Conservation (phyloP, 208 protist genomes). For the Trypanosoma scelopori region DNA sequence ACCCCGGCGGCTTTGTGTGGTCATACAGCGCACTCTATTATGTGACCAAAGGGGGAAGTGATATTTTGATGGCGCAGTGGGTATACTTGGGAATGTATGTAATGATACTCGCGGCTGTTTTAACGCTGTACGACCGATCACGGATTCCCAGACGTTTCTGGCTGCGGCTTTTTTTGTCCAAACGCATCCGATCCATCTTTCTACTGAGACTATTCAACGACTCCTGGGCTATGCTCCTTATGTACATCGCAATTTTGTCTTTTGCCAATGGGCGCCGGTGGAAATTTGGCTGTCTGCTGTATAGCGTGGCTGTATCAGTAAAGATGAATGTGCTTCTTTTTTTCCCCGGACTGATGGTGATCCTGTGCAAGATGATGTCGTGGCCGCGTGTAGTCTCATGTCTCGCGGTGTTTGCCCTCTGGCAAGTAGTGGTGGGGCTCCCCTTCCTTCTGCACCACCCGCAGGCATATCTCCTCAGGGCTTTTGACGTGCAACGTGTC, state of each 20-base stretch:
- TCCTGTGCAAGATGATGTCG: constrained; percentile 52
- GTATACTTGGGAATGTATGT: constrained; percentile 80
- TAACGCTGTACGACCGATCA: constrained; percentile 44
- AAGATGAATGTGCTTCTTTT: constrained; percentile 97
- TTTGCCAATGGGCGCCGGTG: constrained; percentile 46
- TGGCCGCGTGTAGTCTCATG: constrained; percentile 60
- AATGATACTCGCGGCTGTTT: constrained; percentile 41
- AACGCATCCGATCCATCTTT: constrained; percentile 85
- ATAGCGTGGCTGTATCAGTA: constrained; percentile 89
- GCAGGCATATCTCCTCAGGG: constrained; percentile 45
- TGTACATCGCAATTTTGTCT: constrained; percentile 58
- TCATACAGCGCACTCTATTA: constrained; percentile 78
- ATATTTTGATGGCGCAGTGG: constrained; percentile 69
- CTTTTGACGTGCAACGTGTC: constrained; percentile 69
- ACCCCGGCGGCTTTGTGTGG: constrained; percentile 90
- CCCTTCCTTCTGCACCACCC: constrained; percentile 65
- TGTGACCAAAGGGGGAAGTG: constrained; percentile 67
- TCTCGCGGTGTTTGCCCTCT: constrained; percentile 43
- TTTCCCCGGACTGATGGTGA: constrained; percentile 82
- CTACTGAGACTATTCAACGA: constrained; percentile 92
- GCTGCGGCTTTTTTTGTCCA: constrained; percentile 61
- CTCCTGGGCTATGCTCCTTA: constrained; percentile 80
- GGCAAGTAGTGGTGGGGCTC: constrained; percentile 61
- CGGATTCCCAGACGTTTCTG: constrained; percentile 34
- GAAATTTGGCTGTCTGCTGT: constrained; percentile 64